phyloP scores from a whole-genome alignment of 306 rosid genomes.

The Prunus armeniaca region DNA sequence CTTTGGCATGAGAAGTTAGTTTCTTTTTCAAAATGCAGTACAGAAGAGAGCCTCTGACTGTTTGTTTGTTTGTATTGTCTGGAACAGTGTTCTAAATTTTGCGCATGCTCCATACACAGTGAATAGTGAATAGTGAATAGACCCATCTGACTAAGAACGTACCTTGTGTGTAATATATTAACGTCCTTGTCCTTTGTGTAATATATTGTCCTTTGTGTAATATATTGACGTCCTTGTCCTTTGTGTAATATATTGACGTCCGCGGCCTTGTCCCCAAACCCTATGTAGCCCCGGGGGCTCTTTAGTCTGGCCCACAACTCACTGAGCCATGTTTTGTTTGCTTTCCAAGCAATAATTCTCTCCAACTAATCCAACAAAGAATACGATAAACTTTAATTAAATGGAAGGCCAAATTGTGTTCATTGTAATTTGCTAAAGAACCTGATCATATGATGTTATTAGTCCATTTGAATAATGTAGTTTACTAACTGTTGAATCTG shows the following conservation, averaged over 20 bases:
- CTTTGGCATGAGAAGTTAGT: conserved; percentile 1
- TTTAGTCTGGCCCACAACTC: conserved; percentile 24
- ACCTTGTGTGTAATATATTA: conserved; percentile 28
- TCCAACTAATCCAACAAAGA: neutral
- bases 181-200: conserved; percentile 25
- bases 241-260: conserved; percentile 27
- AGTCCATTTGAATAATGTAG: conserved; percentile 1
- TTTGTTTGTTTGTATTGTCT: conserved; percentile 26
- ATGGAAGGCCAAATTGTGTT: neutral
- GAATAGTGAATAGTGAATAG: conserved; percentile 31
- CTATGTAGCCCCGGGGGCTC: conserved; percentile 11
- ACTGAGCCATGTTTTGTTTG: conserved; percentile 14
- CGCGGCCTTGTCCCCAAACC: conserved; percentile 8
- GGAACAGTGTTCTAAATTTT: conserved; percentile 32
- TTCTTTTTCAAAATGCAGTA: conserved; percentile 45
- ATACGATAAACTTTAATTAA: neutral
- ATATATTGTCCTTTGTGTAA: conserved; percentile 22
- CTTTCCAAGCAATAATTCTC: conserved; percentile 24
- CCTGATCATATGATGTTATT: neutral
- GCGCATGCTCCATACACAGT: conserved; percentile 65
- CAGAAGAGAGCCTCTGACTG: conserved; percentile 20
- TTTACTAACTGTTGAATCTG: conserved; percentile 21
- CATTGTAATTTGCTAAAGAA: neutral
- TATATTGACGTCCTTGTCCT: conserved; percentile 31
- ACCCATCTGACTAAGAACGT: conserved; percentile 39